Conservation (phyloP, 495 filamentous ascomycete species). For the Poronia punctata region DNA sequence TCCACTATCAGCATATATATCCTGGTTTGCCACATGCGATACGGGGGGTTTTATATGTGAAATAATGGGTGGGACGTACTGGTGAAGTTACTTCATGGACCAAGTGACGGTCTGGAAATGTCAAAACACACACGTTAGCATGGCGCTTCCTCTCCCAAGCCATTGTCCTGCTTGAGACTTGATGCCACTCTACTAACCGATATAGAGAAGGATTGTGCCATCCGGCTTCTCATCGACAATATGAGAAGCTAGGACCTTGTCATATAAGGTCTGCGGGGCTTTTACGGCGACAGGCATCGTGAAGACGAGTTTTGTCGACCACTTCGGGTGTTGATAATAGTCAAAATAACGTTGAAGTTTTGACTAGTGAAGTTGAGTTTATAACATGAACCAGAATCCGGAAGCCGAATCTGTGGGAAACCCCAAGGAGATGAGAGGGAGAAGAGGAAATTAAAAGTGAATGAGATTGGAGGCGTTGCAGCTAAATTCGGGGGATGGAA, state of each 20-base stretch:
- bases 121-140: constrained; percentile 10
- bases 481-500: too few species aligned
- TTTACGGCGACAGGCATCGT: constrained; percentile 76
- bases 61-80: constrained; percentile 37
- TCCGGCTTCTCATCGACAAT: constrained; percentile 90
- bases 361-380: neutral
- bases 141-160: neutral
- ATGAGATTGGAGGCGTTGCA: too few species aligned
- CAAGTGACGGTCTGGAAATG: constrained; percentile 69
- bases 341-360: too few species aligned
- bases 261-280: constrained; percentile 84
- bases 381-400: neutral
- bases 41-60: neutral
- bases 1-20: neutral
- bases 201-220: constrained; percentile 88
- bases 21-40: neutral
- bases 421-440: neutral
- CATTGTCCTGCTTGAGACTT: too few species aligned
- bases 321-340: neutral
- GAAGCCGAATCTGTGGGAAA: neutral
- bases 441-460: neutral
- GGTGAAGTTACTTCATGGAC: constrained; percentile 98
- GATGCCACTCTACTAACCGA: constrained; percentile 57
- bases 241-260: constrained; percentile 92
- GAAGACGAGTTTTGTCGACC: constrained; percentile 8